Conservation (phyloP, 2,329 filamentous ascomycete genomes). For the Talaromyces sp. region DNA sequence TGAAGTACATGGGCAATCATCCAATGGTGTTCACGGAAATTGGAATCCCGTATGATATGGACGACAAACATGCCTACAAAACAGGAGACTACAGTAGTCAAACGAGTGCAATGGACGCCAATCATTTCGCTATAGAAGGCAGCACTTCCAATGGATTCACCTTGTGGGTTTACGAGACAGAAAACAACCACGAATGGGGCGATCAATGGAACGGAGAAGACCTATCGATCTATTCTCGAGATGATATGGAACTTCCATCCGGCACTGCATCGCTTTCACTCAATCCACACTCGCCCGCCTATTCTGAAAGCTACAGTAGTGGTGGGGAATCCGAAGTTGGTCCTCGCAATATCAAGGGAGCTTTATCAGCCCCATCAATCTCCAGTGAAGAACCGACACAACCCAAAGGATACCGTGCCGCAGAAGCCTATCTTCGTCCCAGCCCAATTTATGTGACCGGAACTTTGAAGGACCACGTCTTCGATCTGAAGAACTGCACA, state of each 20-base stretch:
- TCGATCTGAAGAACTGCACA: constrained; percentile 77
- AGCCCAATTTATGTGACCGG: constrained; percentile 77
- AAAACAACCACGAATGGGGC: constrained; percentile 85
- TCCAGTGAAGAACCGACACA: constrained; percentile 60
- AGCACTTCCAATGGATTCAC: constrained; percentile 82
- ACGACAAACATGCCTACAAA: constrained; percentile 91
- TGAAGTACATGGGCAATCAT: constrained; percentile 84
- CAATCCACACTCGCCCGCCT: constrained; percentile 53
- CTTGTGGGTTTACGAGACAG: constrained; percentile 81
- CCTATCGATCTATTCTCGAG: constrained; percentile 81
- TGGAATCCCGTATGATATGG: constrained; percentile 98
- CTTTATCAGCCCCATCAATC: constrained; percentile 61
- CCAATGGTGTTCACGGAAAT: constrained; percentile 93
- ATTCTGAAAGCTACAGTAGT: constrained; percentile 55
- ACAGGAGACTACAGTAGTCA: constrained; percentile 95
- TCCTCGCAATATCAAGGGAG: constrained; percentile 74
- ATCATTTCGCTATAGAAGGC: constrained; percentile 89
- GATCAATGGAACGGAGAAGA: constrained; percentile 99
- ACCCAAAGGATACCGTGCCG: constrained; percentile 77
- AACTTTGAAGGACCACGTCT: constrained; percentile 69
- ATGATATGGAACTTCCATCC: constrained; percentile 67
- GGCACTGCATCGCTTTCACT: constrained; percentile 31
- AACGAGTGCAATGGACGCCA: constrained; percentile 89
- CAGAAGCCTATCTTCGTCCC: constrained; percentile 89
- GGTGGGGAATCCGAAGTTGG: constrained; percentile 59